phyloP scores from a whole-genome alignment of 768 basidiomycete genomes.

The Boletus huronensis region DNA sequence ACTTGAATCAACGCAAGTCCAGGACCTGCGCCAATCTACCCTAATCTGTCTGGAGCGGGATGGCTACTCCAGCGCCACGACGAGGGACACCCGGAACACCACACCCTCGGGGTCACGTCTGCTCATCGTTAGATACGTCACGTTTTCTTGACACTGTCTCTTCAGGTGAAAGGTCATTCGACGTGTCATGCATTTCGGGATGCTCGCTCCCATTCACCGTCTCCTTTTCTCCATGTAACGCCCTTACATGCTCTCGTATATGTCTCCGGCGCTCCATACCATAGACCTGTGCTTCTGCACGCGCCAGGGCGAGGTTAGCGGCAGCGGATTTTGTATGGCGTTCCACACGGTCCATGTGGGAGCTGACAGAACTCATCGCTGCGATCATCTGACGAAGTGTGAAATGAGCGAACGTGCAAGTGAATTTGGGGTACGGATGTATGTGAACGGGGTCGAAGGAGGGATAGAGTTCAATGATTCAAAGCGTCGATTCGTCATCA shows the following conservation, averaged over 20 bases:
- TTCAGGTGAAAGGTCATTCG: not conserved
- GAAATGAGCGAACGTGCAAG: not conserved
- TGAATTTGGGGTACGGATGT: not conserved
- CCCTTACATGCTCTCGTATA: conserved; percentile 47
- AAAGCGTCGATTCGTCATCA: not conserved
- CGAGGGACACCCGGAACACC: not conserved
- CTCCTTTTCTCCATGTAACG: conserved; percentile 16
- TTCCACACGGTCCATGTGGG: conserved; percentile 35
- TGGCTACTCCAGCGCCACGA: not conserved
- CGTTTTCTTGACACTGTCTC: not conserved
- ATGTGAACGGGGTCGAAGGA: not conserved
- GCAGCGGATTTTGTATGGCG: conserved; percentile 49
- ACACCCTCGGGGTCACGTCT: not conserved
- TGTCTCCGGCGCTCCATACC: conserved; percentile 52
- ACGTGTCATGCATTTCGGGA: not conserved
- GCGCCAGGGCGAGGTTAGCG: conserved; percentile 56
- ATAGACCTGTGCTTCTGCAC: conserved; percentile 51
- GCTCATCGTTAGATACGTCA: not conserved
- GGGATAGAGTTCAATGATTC: not conserved
- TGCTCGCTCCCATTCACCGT: not conserved
- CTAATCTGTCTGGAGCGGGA: not conserved
- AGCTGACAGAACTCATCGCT: conserved; percentile 11
- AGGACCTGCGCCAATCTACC: not conserved
- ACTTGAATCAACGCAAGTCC: not conserved
- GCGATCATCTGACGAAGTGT: conserved; percentile 3